Percentiles rank a stretch among this genome's conserved stretches.
Conservation (phyloP, 2,329 filamentous ascomycete genomes). For the Fusarium illudens region DNA sequence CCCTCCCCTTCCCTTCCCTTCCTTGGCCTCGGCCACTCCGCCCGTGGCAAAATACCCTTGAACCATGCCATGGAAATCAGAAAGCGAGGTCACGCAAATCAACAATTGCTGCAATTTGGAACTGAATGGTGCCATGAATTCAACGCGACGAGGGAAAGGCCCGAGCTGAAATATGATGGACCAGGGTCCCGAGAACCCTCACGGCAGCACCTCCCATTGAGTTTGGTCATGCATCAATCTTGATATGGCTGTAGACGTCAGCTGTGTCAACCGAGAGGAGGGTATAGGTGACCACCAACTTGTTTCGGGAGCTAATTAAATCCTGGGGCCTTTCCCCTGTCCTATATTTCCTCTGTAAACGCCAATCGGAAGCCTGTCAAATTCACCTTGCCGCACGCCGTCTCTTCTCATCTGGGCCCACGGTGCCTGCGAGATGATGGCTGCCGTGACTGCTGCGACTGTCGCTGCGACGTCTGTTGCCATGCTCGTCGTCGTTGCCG, state of each 20-base stretch:
- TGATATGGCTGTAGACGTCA: constrained; percentile 35
- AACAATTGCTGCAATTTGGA: constrained; percentile 10
- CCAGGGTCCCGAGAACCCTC: constrained; percentile 13
- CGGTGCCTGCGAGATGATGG: constrained; percentile 53
- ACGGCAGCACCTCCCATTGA: constrained; percentile 16
- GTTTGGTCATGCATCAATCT: constrained; percentile 27
- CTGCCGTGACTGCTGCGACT: constrained; percentile 59
- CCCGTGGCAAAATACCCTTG: constrained; percentile 6
- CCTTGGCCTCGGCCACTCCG: not conserved
- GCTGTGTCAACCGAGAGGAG: constrained; percentile 29
- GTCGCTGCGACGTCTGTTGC: constrained; percentile 55
- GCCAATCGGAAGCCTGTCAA: constrained; percentile 34
- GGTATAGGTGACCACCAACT: constrained; percentile 32
- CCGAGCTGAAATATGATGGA: constrained; percentile 25
- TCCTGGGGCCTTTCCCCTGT: constrained; percentile 2
- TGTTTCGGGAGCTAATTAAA: constrained; percentile 38
- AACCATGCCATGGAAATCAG: constrained; percentile 3
- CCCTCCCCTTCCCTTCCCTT: not conserved
- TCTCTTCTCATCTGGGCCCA: constrained; percentile 43
- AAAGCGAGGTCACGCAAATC: constrained; percentile 23
- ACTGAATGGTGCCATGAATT: constrained; percentile 12
- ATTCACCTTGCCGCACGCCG: constrained; percentile 13
- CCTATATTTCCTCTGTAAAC: constrained; percentile 23
- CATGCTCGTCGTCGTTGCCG: constrained; percentile 45
- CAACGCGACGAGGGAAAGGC: constrained; percentile 20